Evolutionary conservation across 208 protist genomes (phyloP).

Genomic region (Crithidia sp.): DNA sequence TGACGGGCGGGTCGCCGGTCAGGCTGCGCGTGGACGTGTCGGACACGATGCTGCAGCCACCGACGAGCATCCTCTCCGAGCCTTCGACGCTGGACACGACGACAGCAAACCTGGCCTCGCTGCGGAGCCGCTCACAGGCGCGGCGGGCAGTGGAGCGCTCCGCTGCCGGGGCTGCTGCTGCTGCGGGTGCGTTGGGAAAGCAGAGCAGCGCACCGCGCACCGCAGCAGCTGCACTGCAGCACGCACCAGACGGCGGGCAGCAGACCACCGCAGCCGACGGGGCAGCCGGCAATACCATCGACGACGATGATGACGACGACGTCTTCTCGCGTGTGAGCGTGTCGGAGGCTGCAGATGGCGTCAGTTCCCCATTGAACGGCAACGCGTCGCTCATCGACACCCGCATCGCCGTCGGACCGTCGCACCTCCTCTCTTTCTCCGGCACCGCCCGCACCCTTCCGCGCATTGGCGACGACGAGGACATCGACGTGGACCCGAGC

Average conservation of each 20-base stretch:
- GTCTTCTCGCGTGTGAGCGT: constrained; percentile 20
- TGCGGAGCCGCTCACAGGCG: constrained; percentile 13
- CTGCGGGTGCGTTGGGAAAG: background rate
- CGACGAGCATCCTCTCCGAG: constrained; percentile 34
- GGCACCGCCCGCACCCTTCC: constrained; percentile 5
- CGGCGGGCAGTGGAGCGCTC: background rate
- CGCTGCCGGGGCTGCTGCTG: background rate
- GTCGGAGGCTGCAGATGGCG: background rate
- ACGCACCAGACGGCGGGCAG: background rate
- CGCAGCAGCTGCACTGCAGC: background rate
- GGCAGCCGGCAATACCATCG: background rate
- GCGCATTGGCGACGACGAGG: constrained; percentile 26
- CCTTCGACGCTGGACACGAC: constrained; percentile 19
- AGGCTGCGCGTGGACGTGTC: constrained; percentile 7
- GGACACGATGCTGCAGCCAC: constrained; percentile 31
- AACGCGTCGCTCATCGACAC: background rate
- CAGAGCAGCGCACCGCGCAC: background rate
- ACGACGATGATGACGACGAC: constrained; percentile 6
- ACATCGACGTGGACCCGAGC: constrained; percentile 28
- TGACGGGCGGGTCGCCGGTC: background rate
- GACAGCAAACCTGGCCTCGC: constrained; percentile 11
- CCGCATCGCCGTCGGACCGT: background rate
- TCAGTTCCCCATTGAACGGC: background rate
- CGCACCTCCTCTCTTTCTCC: constrained; percentile 23
- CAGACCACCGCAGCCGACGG: background rate